Evolutionary conservation across 495 filamentous ascomycete species (phyloP), one percentile per base, ranked within the genome.

Genomic region (Aspergillus indologenus): DNA sequence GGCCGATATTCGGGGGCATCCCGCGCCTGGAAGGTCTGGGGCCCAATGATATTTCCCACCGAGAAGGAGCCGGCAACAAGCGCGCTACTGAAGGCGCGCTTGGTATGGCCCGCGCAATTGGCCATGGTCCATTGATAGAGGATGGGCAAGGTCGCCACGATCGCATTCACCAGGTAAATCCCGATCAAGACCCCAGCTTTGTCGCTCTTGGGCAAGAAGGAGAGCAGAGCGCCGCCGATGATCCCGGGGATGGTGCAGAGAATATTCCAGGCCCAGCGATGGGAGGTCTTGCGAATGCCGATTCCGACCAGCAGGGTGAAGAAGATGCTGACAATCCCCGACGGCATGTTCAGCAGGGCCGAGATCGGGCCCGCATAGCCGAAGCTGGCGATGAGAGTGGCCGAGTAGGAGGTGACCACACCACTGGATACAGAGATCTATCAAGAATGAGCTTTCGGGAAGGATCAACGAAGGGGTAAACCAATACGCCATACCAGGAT

Each of bases 281-380:
- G 57, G 0, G 75, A 75, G 17, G 71, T 72, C 17, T 59, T 60
- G 45, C 75, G 75, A 43, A 80, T 70, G 6, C 75, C 75, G 46
- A 68, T 68, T 1, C 83, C 83, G 1, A 82, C 78, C 17, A 79
- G 59, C 0, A 89, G 63, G 8, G 84, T 85, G 55, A 83, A 79
- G 15, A 73, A 55, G 53, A 85, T 84, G 54, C 82, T 83, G 26
- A 88, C 75, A 6, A 83, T 67, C 7, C 86, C 86, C 22, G 82
- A 84, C 0, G 86, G 85, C 59, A 81, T 88, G 56, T 87, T 88
- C 5, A 89, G 78, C 7, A 88, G 79, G 15, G 85, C 83, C 0
- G 85, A 72, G 22, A 75, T 61, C 21, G 77, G 75, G 4, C 79
- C 68, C 4, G 66, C 70, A 61, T 83, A 88, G 29, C 81, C 82